Conservation (phyloP, 1,139 yeast species). For the Lodderomyces elongisporus region DNA sequence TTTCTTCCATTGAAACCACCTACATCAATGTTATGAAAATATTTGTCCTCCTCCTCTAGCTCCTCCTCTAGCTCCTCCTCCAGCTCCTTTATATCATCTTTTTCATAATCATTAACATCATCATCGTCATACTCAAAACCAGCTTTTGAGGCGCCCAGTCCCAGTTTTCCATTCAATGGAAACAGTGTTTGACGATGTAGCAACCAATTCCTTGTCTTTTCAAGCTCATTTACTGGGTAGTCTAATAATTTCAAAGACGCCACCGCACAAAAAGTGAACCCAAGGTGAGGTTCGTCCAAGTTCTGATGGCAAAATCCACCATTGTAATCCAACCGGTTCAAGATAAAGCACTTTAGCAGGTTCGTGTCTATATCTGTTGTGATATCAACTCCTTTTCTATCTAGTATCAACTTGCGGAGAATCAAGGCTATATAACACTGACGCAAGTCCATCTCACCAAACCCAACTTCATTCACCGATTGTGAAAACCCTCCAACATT, state of each 20-base stretch:
- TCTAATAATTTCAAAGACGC: constrained; percentile 53
- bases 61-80: too few relatives aligned
- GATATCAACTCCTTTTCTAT: constrained; percentile 11
- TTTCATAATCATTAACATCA: constrained; percentile 21
- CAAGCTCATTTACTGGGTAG: constrained; percentile 19
- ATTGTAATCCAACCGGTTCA: constrained; percentile 41
- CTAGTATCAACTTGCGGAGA: constrained; percentile 50
- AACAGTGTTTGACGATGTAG: constrained; percentile 57
- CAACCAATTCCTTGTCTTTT: constrained; percentile 50
- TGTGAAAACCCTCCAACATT: constrained; percentile 49
- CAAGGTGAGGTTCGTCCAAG: constrained; percentile 74
- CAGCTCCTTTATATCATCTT: too few relatives aligned
- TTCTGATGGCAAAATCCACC: constrained; percentile 57
- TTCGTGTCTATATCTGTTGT: constrained; percentile 40
- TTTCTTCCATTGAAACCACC: constrained; percentile 91
- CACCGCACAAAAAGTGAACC: constrained; percentile 81
- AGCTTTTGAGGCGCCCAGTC: too few relatives aligned
- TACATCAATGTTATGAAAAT: constrained; percentile 38
- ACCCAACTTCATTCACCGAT: constrained; percentile 16
- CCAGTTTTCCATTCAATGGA: constrained; percentile 11
- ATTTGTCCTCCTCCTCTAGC: too few relatives aligned
- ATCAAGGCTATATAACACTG: constrained; percentile 71
- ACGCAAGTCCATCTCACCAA: constrained; percentile 70
- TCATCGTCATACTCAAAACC: constrained; percentile 17
- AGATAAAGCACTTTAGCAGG: constrained; percentile 36